Evolutionary conservation across 2,329 filamentous ascomycete species (phyloP).

Genomic region (Trichoderma hamatum): DNA sequence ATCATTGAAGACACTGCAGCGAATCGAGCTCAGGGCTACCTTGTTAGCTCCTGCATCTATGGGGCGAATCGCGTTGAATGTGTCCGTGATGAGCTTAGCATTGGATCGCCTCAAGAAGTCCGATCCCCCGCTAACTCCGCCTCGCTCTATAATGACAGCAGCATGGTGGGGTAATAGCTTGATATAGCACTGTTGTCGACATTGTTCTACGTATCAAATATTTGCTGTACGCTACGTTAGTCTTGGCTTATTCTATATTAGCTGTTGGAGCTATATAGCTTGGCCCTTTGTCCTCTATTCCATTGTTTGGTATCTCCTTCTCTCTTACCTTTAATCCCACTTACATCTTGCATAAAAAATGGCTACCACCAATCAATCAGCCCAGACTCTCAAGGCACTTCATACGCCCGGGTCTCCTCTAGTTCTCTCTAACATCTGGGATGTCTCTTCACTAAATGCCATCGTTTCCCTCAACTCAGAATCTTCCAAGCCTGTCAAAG

Average conservation of each 20-base stretch:
- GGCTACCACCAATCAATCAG: conserved; percentile 38
- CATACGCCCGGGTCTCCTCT: conserved; percentile 56
- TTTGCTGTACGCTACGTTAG: neutral
- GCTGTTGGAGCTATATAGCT: neutral
- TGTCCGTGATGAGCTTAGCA: neutral
- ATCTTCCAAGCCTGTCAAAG: conserved; percentile 42
- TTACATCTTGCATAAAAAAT: neutral
- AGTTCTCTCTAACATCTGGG: conserved; percentile 60
- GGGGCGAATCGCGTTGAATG: neutral
- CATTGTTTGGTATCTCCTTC: neutral
- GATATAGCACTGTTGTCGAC: neutral
- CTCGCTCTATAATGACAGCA: neutral
- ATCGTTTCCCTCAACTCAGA: conserved; percentile 48
- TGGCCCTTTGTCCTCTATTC: neutral
- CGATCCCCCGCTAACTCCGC: neutral
- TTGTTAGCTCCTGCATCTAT: neutral
- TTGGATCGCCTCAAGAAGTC: neutral
- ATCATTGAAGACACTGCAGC: neutral
- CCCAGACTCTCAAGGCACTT: conserved; percentile 45
- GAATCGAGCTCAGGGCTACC: neutral
- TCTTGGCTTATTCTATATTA: neutral
- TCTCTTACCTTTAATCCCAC: neutral
- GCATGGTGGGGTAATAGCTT: neutral
- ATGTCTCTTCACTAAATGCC: conserved; percentile 51
- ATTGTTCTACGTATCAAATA: neutral